Evolutionary conservation across 257 asterid genomes (phyloP).

Genomic region (Anisodus tanguticus): DNA sequence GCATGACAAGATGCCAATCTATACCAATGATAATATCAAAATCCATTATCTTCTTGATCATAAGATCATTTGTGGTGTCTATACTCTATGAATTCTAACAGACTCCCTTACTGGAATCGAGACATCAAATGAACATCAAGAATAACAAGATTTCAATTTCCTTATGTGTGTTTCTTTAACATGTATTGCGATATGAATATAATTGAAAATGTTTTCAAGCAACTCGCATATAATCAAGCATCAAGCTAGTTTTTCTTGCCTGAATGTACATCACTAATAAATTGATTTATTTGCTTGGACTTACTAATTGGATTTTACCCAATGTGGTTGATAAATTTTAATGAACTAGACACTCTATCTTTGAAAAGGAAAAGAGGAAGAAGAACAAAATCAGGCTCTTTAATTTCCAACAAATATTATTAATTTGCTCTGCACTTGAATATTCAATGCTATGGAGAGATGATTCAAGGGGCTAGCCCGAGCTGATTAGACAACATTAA

Average conservation of each 20-base stretch:
- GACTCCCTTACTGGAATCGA: too few species aligned
- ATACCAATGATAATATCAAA: background rate
- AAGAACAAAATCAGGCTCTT: background rate
- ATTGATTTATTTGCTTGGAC: background rate
- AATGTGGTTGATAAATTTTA: background rate
- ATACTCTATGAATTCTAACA: too few species aligned
- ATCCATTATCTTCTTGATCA: too few species aligned
- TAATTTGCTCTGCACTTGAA: background rate
- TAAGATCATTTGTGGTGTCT: background rate
- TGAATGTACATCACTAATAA: background rate
- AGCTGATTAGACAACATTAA: constrained; percentile 16
- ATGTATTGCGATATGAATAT: too few species aligned
- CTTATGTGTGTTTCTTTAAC: too few species aligned
- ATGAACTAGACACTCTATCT: background rate
- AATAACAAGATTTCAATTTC: too few species aligned
- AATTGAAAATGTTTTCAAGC: background rate
- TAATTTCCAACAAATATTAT: too few species aligned
- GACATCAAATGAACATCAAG: background rate
- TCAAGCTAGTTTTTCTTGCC: background rate
- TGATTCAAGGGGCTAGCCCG: background rate
- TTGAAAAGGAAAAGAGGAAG: background rate
- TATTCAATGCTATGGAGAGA: constrained; percentile 12
- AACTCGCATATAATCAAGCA: background rate
- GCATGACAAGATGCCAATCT: background rate
- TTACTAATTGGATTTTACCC: background rate